Evolutionary conservation across 2,329 filamentous ascomycete species (phyloP), one percentile per base, ranked within the genome.

Genomic region (Microthyrium microscopicum): DNA sequence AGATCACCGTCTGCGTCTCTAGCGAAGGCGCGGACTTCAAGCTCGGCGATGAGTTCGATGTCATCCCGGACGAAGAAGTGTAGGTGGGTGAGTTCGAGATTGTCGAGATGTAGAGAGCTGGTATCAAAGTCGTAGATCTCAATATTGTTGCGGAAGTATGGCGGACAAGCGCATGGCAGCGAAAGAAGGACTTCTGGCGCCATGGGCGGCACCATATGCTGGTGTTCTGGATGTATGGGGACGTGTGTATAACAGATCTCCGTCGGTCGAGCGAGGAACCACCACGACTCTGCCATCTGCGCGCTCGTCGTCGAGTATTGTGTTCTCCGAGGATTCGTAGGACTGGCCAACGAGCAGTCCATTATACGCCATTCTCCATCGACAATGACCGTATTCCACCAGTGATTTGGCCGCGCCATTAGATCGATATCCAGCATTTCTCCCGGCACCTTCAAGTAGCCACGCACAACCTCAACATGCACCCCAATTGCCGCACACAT

Each of bases 241-340:
- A 98, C 76, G 54, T 98, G 89, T 2, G 89, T 94, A 66, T 87
- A 98, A 62, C 87, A 95, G 6, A 87, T 71, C 54, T 98, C 83
- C 29, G 77, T 70, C 5, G 91, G 91, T 6, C 81, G 70, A 1
- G 82, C 63, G n/a, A 98, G 70, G 59, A 98, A 98, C 66, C 85
- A 98, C 76, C 83, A 95, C 20, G 64, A 64, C 44, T 98, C 89
- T 1, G 89, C 83, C 2, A 69, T 62, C 27, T 75, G 70, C 38
- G 65, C 70, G 38, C 70, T 70, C 18, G 68, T 68, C 44, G 70
- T 80, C 11, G 84, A 91, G 55, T 91, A 95, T 20, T 73, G 62
- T 12, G 62, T 64, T 30, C 91, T 71, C 37, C 71, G 74, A 7
- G 89, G 87, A 46, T 95, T 83, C 0, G 87, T 93, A 9, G 87